Evolutionary conservation across 1,284 basidiomycete species (phyloP).

Genomic region (Ustilago curta): DNA sequence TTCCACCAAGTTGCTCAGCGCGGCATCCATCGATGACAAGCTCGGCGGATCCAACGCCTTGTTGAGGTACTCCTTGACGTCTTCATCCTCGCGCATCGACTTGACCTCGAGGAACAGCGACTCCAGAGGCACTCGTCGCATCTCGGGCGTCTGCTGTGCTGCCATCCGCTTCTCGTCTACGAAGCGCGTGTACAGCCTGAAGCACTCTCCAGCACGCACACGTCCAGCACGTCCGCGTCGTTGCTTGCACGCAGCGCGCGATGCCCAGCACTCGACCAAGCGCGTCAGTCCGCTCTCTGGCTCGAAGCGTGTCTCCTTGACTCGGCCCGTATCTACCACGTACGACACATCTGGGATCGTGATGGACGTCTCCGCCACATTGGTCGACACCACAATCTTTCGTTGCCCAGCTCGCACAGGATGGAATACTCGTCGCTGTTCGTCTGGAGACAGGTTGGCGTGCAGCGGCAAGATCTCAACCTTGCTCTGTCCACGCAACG

Average conservation of each 20-base stretch:
- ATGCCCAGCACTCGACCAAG: conserved; percentile 83
- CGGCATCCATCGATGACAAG: conserved; percentile 80
- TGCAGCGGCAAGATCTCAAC: conserved; percentile 84
- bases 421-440: conserved; percentile 83
- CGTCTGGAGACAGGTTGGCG: conserved; percentile 85
- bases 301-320: conserved; percentile 89
- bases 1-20: conserved; percentile 80
- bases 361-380: conserved; percentile 92
- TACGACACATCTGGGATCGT: conserved; percentile 76
- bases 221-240: conserved; percentile 90
- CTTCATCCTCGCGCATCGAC: conserved; percentile 80
- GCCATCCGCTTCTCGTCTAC: conserved; percentile 80
- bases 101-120: conserved; percentile 85
- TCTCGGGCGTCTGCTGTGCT: conserved; percentile 81
- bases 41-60: conserved; percentile 87
- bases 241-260: conserved; percentile 83
- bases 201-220: conserved; percentile 71
- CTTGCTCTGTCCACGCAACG: conserved; percentile 67
- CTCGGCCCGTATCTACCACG: conserved; percentile 80
- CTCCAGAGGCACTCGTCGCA: conserved; percentile 88
- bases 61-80: conserved; percentile 79
- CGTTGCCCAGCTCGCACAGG: conserved; percentile 74
- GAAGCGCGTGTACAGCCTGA: conserved; percentile 79
- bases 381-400: conserved; percentile 90
- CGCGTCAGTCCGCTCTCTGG: conserved; percentile 80